Evolutionary conservation across 1,284 basidiomycete genomes (phyloP).

Genomic region (Entoloma clypeatum): DNA sequence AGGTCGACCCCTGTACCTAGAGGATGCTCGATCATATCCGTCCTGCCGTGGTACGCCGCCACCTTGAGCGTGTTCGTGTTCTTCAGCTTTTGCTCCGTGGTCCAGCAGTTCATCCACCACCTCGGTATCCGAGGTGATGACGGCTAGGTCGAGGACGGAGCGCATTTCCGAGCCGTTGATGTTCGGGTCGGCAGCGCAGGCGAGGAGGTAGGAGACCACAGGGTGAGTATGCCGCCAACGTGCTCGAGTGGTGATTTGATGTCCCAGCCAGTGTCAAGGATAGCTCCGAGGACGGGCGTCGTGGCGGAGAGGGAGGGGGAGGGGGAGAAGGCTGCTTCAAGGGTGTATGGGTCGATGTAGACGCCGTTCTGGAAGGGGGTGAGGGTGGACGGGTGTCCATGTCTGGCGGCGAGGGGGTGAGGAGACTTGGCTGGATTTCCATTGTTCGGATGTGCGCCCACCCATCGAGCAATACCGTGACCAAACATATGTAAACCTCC

Average conservation of each 20-base stretch:
- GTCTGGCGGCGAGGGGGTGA: too few species aligned
- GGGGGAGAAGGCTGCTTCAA: too few species aligned
- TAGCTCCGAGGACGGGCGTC: slow-evolving; percentile 12
- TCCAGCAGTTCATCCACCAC: slow-evolving; percentile 6
- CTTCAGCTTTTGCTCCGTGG: slow-evolving; percentile 13
- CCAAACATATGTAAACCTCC: too few species aligned
- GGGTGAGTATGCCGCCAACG: slow-evolving; percentile 12
- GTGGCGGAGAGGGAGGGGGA: slow-evolving; percentile 2
- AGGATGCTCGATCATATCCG: slow-evolving; percentile 14
- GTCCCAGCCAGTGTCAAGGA: slow-evolving; percentile 13
- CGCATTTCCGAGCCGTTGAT: slow-evolving; percentile 4
- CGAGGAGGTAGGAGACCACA: slow-evolving; percentile 13
- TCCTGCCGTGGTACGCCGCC: slow-evolving; percentile 14
- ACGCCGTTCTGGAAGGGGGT: too few species aligned
- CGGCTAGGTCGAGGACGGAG: slow-evolving; percentile 14
- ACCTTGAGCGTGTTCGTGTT: slow-evolving; percentile 15
- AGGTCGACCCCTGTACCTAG: slow-evolving; percentile 15
- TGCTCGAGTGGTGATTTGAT: slow-evolving; percentile 13
- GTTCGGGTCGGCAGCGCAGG: slow-evolving; percentile 13
- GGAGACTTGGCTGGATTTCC: too few species aligned
- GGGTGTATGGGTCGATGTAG: too few species aligned
- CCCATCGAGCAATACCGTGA: too few species aligned
- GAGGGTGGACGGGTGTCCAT: too few species aligned
- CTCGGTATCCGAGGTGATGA: slow-evolving; percentile 8
- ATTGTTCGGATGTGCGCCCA: too few species aligned